A percentile compares a stretch with the other conserved stretches of the same genome.
phyloP scores from a whole-genome alignment of 805 yeast species.

The Starmerella cellae region DNA sequence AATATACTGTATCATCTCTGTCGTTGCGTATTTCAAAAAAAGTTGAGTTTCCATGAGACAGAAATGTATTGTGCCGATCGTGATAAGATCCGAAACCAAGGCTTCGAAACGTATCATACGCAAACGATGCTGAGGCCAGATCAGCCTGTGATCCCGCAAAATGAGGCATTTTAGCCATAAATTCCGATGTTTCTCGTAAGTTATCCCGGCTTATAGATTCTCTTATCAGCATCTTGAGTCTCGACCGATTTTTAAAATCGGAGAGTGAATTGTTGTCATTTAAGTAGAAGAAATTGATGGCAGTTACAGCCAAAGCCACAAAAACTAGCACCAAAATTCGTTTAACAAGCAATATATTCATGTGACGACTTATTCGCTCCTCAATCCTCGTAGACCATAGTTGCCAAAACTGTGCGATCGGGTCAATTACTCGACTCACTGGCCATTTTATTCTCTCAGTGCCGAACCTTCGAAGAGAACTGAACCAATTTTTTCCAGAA shows the following conservation, averaged over 20 bases:
- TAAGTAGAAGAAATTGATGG: constrained; percentile 37
- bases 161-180: constrained; percentile 71
- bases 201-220: constrained; percentile 41
- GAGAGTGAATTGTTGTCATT: constrained; percentile 23
- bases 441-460: constrained; percentile 28
- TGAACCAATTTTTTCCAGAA: constrained; percentile 12
- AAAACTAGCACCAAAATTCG: constrained; percentile 59
- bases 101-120: constrained; percentile 44
- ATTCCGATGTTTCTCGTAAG: constrained; percentile 55
- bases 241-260: constrained; percentile 45
- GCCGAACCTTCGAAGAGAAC: constrained; percentile 10
- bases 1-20: constrained; percentile 24
- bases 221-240: constrained; percentile 37
- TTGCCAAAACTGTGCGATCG: constrained; percentile 32
- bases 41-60: constrained; percentile 50
- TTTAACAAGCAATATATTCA: constrained; percentile 74
- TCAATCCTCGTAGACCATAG: constrained; percentile 38
- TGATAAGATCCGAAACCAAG: constrained; percentile 36
- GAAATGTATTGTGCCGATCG: constrained; percentile 35
- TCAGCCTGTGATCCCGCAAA: constrained; percentile 83
- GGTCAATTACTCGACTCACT: constrained; percentile 35
- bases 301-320: constrained; percentile 42
- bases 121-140: constrained; percentile 51
- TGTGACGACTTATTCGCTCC: constrained; percentile 45
- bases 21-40: constrained; percentile 22